A percentile compares a stretch with the other conserved stretches of the same genome.
Conservation (phyloP, 306 rosid species). For the Herpetospermum pedunculosum region DNA sequence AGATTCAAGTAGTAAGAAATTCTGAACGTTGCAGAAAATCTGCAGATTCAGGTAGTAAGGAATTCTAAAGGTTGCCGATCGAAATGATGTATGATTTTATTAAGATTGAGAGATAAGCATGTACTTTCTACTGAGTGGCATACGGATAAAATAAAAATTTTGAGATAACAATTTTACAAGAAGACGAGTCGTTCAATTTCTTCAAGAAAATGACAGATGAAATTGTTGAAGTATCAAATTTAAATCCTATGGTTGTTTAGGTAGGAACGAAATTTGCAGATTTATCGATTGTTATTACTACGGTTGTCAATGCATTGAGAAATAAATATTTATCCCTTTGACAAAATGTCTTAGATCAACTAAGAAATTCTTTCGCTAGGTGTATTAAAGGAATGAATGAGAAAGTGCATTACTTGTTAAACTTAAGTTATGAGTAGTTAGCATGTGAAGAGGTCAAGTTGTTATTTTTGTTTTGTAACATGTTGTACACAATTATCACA, state of each 20-base stretch:
- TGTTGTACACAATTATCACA: too few relatives aligned
- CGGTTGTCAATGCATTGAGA: conserved; percentile 14
- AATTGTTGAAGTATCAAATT: not conserved
- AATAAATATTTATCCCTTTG: too few relatives aligned
- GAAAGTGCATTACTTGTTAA: too few relatives aligned
- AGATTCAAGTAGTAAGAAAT: too few relatives aligned
- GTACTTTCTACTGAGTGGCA: conserved; percentile 4
- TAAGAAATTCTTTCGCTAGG: too few relatives aligned
- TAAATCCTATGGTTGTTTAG: not conserved
- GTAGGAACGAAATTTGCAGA: conserved; percentile 24
- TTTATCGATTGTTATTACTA: conserved; percentile 23
- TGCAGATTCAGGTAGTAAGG: too few relatives aligned
- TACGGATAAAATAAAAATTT: conserved; percentile 10
- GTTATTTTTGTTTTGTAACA: too few relatives aligned
- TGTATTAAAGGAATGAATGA: too few relatives aligned
- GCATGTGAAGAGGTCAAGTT: too few relatives aligned
- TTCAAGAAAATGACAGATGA: conserved; percentile 4
- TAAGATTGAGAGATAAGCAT: conserved; percentile 21
- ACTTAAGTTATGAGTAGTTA: too few relatives aligned
- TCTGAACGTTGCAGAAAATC: too few relatives aligned
- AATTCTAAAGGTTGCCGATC: not conserved
- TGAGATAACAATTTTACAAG: not conserved
- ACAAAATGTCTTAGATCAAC: too few relatives aligned
- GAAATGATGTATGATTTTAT: conserved; percentile 15
- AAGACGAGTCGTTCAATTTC: conserved; percentile 14